Base-by-base conservation (phyloP, 257 asterid genomes). In the Buddleja alternifolia region DNA sequence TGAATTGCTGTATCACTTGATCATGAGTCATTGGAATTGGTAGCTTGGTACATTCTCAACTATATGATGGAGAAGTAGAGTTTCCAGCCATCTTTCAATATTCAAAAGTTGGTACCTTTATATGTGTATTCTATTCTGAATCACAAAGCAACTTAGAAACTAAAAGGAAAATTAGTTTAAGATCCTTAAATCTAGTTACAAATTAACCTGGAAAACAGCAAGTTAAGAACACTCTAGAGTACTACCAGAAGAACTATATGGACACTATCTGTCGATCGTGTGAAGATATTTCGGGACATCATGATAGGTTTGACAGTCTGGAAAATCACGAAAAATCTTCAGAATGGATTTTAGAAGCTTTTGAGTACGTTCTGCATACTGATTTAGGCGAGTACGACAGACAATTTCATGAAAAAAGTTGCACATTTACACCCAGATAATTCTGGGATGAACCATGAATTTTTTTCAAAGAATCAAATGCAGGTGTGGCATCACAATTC, bases 311-410 rank as follows among this genome's bases (percentile, higher is more conserved):
- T 68, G 16, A 44, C 36, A 48, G 62, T 60, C 34, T 36, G 61
- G 32, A 29, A 48, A 44, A 47, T 32, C 51, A 52, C 29, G 34
- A 71, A 56, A 66, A 23, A 10, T 16, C 6, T 41, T 54, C 37
- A 17, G 53, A 34, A 45, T 45, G 73, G 73, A 39, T 48, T 39
- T 29, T 34, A 45, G 24, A 66, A 48, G 50, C 50, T 40, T 51
- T 56, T 39, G 47, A 64, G 39, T 65, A 20, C n/a, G 39, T 9
- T 59, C 16, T 60, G 41, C 57, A 37, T 17, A 40, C 54, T 47
- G 61, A 41, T 47, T 73, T 1, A 29, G 5, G 34, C 3, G 5
- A 29, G 34, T 29, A 29, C 34, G 5, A 1, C 5, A 29, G 34
- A 29, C n/a, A n/a, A n/a, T n/a, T n/a, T n/a, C n/a, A 5, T 29